Evolutionary conservation across 192 early-diverging fungal genomes (phyloP), one percentile per base, ranked within the genome.

Genomic region (Umbelopsis isabellina): DNA sequence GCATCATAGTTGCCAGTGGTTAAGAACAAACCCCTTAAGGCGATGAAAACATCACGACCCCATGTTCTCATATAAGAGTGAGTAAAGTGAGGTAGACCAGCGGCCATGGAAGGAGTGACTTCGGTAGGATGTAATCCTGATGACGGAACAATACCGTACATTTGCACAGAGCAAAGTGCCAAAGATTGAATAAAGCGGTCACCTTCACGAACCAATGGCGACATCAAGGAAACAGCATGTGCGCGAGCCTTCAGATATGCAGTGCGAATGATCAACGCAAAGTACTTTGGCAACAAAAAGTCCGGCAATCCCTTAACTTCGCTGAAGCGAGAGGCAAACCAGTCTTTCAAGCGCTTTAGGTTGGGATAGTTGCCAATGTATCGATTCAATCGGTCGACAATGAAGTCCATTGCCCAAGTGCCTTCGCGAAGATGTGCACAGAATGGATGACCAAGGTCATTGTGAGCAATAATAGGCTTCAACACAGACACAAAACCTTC

Each of bases 1-100:
- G 88, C 95, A 20, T 91, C 83, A 72, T 80, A 93, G 65, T 95
- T 86, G 9, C 95, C 96, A 13, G 95, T 92, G 6, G 89, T 80
- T 55, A 99, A 68, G 30, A 97, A 82, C 37, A 95, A 77, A 5
- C 98, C 98, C 4, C 89, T 85, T 4, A 99, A 78, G 8, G 93
- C 83, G 68, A 99, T 96, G 75, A 98, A 96, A 37, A 97, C 91
- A 84, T 99, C 98, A 50, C 98, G 90, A n/a, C 98, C 98, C 98
- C 98, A 99, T 72, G 90, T 91, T 49, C 98, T 88, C 94, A 97
- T 97, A 68, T 97, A 91, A 49, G 88, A 83, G 10, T 89, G 90
- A 5, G 96, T 88, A 69, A 99, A 99, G 70, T 98, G 97, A 22
- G 96, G 91, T 50, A 99, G 82, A 6, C 98, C 98, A 6, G 98